A percentile compares a stretch with the other conserved stretches of the same genome.
phyloP scores from a whole-genome alignment of 345 rosid species.

The Bretschneidera sinensis region DNA sequence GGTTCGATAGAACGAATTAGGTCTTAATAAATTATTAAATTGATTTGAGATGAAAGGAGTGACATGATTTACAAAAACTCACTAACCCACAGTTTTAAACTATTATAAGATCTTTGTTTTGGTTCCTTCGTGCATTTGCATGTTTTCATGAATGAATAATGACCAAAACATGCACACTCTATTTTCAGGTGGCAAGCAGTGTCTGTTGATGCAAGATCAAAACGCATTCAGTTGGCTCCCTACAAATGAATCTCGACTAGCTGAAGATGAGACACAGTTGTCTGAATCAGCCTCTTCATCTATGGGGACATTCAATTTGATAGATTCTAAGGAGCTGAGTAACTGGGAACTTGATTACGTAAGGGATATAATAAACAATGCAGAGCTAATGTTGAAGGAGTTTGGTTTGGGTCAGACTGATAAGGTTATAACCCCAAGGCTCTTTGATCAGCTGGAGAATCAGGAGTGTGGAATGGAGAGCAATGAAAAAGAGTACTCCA shows the following conservation, averaged over 20 bases:
- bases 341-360: slow-evolving; percentile 62
- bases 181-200: slow-evolving; percentile 27
- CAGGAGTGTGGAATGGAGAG: slow-evolving; percentile 12
- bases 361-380: slow-evolving; percentile 37
- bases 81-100: neutral
- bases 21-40: no score
- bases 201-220: slow-evolving; percentile 18
- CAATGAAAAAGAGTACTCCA: slow-evolving; percentile 32
- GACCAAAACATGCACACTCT: neutral
- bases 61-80: no score
- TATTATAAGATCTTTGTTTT: neutral
- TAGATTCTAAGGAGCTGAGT: slow-evolving; percentile 22
- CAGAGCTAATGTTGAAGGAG: slow-evolving; percentile 40
- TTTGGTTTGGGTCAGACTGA: slow-evolving; percentile 34
- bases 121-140: neutral
- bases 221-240: slow-evolving; percentile 16
- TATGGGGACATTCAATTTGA: slow-evolving; percentile 20
- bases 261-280: slow-evolving; percentile 26
- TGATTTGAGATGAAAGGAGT: no score
- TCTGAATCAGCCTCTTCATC: slow-evolving; percentile 42
- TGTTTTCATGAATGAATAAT: no score
- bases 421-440: slow-evolving; percentile 29
- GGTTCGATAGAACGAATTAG: no score
- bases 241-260: slow-evolving; percentile 12
- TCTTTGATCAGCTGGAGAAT: slow-evolving; percentile 52